These are phyloP conservation scores for Mercurialis annua DNA, from an alignment of 345 rosid species.

Conservation along the genomic window DNA sequence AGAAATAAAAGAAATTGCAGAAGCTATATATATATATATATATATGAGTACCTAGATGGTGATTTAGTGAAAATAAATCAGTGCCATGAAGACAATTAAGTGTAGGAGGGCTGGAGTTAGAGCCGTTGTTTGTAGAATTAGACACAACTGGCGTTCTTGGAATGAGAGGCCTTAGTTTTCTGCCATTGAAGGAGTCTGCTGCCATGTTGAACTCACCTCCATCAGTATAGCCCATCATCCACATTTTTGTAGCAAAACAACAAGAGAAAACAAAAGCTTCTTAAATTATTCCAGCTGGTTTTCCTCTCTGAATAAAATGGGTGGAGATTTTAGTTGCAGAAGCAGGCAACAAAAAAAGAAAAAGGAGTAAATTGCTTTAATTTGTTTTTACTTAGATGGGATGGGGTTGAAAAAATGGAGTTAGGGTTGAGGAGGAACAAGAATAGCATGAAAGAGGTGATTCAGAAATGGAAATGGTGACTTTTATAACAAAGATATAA, in stretches of 20 bases:
- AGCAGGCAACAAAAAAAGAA: background rate
- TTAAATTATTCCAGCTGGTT: too few relatives aligned
- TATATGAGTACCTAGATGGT: constrained; percentile 59
- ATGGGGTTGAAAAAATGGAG: constrained; percentile 7
- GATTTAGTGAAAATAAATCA: constrained; percentile 54
- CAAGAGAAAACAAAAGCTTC: too few relatives aligned
- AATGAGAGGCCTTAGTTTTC: constrained; percentile 77
- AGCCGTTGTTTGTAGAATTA: constrained; percentile 29
- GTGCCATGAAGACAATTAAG: constrained; percentile 36
- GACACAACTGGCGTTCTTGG: constrained; percentile 56
- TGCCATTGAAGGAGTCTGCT: constrained; percentile 52
- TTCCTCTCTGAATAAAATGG: background rate
- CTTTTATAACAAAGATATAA: constrained; percentile 18
- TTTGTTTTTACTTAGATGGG: constrained; percentile 7
- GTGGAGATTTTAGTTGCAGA: constrained; percentile 1
- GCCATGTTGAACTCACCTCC: constrained; percentile 57
- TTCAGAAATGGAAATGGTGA: constrained; percentile 6
- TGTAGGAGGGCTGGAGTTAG: constrained; percentile 27
- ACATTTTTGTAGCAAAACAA: constrained; percentile 38
- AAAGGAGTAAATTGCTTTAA: background rate
- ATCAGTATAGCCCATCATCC: constrained; percentile 90
- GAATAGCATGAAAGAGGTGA: constrained; percentile 22
- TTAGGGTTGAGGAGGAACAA: constrained; percentile 17
- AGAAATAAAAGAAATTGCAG: too few relatives aligned
- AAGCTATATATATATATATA: too few relatives aligned